Percentiles rank a stretch among this genome's conserved stretches.
These are phyloP conservation scores for Arachis stenosperma DNA, from an alignment of 306 rosid species.

Conservation along the genomic window DNA sequence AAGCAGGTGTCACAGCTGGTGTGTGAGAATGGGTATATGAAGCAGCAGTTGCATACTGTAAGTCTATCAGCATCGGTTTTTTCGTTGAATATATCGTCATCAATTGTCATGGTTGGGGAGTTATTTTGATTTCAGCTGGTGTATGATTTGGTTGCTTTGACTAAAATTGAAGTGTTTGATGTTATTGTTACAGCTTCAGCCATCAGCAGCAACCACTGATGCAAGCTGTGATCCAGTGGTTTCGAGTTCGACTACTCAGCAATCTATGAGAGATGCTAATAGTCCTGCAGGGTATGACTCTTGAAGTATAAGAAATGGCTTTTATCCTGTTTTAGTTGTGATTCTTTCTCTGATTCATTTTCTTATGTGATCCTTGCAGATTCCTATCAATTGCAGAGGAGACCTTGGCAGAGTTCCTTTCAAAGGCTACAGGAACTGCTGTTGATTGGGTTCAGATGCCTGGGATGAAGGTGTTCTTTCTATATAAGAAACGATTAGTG, in stretches of 20 bases:
- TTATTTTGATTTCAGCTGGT: background rate
- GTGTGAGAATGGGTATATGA: conserved; percentile 72
- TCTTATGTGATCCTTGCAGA: conserved; percentile 47
- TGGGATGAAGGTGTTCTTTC: conserved; percentile 75
- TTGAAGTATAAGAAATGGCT: conserved; percentile 4
- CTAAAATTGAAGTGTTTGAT: conserved; percentile 7
- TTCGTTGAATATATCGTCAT: conserved; percentile 16
- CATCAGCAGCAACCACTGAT: conserved; percentile 57
- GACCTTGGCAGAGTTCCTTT: conserved; percentile 86
- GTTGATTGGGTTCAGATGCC: conserved; percentile 96
- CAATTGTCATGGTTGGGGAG: conserved; percentile 5
- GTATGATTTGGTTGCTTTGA: background rate
- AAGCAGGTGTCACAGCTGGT: conserved; percentile 79
- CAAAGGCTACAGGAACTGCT: conserved; percentile 94
- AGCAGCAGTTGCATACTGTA: conserved; percentile 72
- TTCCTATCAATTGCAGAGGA: conserved; percentile 81
- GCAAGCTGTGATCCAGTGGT: conserved; percentile 72
- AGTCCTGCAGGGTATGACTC: conserved; percentile 74
- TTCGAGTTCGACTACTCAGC: conserved; percentile 67
- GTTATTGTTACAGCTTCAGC: conserved; percentile 37
- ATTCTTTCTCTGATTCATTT: conserved; percentile 3
- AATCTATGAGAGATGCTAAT: conserved; percentile 63
- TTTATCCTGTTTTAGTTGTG: background rate
- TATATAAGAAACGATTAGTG: background rate
- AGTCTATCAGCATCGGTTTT: conserved; percentile 32